These are phyloP conservation scores for Aureobasidium sp. DNA, from an alignment of 2,329 filamentous ascomycete genomes.

Conservation along the genomic window DNA sequence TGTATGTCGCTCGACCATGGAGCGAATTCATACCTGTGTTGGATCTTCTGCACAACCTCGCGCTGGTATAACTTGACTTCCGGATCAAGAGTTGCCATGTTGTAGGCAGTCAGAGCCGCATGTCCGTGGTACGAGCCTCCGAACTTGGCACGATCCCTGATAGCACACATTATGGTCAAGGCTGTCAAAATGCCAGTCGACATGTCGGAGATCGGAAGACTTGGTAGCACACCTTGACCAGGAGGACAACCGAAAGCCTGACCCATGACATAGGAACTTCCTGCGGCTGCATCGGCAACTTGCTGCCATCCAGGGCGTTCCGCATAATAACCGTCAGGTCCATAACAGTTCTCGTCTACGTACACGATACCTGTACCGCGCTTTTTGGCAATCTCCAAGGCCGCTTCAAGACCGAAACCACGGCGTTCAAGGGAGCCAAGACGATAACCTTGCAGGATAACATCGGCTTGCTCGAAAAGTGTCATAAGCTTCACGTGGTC, in stretches of 20 bases:
- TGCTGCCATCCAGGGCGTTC: conserved; percentile 48
- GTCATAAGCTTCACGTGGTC: conserved; percentile 34
- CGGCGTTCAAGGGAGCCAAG: conserved; percentile 43
- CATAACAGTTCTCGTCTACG: conserved; percentile 49
- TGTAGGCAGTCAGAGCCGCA: conserved; percentile 27
- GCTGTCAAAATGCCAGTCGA: conserved; percentile 25
- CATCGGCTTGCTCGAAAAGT: conserved; percentile 44
- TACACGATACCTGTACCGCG: conserved; percentile 41
- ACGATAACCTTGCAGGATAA: conserved; percentile 46
- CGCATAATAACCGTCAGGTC: conserved; percentile 44
- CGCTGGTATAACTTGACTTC: conserved; percentile 31
- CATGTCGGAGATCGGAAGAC: conserved; percentile 28
- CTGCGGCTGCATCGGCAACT: conserved; percentile 42
- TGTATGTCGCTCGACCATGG: conserved; percentile 26
- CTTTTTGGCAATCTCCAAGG: conserved; percentile 37
- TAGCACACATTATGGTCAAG: conserved; percentile 24
- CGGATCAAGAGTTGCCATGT: conserved; percentile 27
- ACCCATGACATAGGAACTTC: conserved; percentile 34
- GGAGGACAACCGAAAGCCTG: conserved; percentile 28
- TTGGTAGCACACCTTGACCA: conserved; percentile 24
- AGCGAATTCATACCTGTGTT: conserved; percentile 24
- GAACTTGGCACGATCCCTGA: conserved; percentile 32
- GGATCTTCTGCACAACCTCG: conserved; percentile 24
- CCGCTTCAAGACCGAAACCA: conserved; percentile 37
- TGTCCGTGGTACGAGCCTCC: conserved; percentile 30